Percentiles rank a stretch among this genome's conserved stretches.
phyloP scores from a whole-genome alignment of 495 filamentous ascomycete genomes.

The Stereocaulon alpinum region DNA sequence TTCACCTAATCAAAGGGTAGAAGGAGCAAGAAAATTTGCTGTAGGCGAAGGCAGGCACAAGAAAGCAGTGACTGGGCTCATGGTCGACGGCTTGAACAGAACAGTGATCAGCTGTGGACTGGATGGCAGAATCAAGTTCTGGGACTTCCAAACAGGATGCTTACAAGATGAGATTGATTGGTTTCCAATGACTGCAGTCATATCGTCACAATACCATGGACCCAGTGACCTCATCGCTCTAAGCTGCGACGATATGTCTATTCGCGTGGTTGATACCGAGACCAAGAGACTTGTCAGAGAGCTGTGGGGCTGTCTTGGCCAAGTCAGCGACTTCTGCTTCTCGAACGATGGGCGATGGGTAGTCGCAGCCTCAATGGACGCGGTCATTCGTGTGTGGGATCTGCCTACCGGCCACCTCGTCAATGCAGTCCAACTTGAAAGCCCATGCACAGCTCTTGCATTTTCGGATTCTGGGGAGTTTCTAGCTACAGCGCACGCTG shows the following conservation, averaged over 20 bases:
- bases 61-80: slow-evolving; percentile 72
- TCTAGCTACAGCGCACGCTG: slow-evolving; percentile 77
- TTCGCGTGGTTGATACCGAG: slow-evolving; percentile 82
- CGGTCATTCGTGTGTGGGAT: slow-evolving; percentile 82
- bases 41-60: slow-evolving; percentile 55
- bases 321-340: slow-evolving; percentile 79
- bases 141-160: slow-evolving; percentile 76
- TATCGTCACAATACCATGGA: slow-evolving; percentile 66
- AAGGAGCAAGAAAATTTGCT: slow-evolving; percentile 33
- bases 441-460: slow-evolving; percentile 67
- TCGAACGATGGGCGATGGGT: slow-evolving; percentile 93
- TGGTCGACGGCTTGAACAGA: slow-evolving; percentile 75
- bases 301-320: slow-evolving; percentile 76
- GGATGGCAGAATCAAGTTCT: slow-evolving; percentile 97
- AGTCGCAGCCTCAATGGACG: slow-evolving; percentile 76
- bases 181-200: slow-evolving; percentile 65
- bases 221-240: slow-evolving; percentile 81
- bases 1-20: slow-evolving; percentile 29
- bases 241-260: slow-evolving; percentile 77
- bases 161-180: slow-evolving; percentile 76
- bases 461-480: slow-evolving; percentile 89
- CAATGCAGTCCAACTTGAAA: slow-evolving; percentile 69
- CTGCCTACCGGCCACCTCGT: slow-evolving; percentile 90
- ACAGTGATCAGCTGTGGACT: slow-evolving; percentile 72
- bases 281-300: slow-evolving; percentile 85